Evolutionary conservation across 176 grass and related monocot species (phyloP).

Genomic region (Aechmea fasciata): DNA sequence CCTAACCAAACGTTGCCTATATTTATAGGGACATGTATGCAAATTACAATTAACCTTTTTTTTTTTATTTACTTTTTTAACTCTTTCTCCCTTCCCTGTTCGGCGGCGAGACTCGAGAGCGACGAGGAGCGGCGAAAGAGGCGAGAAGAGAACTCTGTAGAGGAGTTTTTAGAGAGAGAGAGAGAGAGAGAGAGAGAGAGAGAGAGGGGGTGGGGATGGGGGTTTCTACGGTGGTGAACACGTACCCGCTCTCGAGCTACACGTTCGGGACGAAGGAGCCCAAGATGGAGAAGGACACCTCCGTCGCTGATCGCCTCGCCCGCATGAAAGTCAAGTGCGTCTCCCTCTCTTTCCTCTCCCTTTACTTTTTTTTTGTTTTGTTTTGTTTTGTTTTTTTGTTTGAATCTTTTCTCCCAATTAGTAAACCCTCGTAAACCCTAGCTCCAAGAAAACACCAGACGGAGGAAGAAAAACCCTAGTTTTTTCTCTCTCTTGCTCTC

Average conservation of each 20-base stretch:
- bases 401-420: too few species aligned
- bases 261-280: conserved; percentile 99
- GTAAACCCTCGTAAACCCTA: too few species aligned
- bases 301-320: conserved; percentile 94
- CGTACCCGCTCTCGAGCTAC: conserved; percentile 95
- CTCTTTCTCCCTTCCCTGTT: too few species aligned
- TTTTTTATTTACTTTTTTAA: too few species aligned
- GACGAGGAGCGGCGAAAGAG: background rate
- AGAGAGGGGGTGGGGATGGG: conserved; percentile 6
- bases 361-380: background rate
- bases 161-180: background rate
- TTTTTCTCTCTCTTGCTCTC: background rate
- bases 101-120: too few species aligned
- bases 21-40: too few species aligned
- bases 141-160: background rate
- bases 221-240: conserved; percentile 57
- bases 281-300: conserved; percentile 99
- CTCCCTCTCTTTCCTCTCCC: background rate
- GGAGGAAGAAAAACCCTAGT: background rate
- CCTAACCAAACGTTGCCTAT: too few species aligned
- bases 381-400: too few species aligned
- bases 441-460: too few species aligned
- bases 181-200: background rate
- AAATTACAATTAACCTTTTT: too few species aligned
- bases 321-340: conserved; percentile 99